phyloP scores from a whole-genome alignment of 2,329 filamentous ascomycete species.

The Pestalotiopsis sp. region DNA sequence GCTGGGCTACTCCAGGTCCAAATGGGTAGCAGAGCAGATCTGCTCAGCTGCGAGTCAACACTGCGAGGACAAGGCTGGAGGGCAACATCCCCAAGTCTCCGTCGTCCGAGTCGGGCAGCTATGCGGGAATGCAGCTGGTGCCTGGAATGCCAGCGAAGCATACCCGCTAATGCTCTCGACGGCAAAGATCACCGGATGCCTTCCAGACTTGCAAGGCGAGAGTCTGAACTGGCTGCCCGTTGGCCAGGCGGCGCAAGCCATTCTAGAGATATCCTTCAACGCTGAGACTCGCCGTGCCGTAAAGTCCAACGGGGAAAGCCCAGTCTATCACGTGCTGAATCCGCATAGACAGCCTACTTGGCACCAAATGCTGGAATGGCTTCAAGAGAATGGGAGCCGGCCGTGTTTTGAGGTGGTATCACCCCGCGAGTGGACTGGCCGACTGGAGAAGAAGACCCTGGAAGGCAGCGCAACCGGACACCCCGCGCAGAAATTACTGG shows the following conservation, averaged over 20 bases:
- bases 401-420: background rate
- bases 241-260: conserved; percentile 43
- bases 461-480: background rate
- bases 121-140: conserved; percentile 40
- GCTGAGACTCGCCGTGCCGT: conserved; percentile 20
- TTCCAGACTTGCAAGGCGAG: conserved; percentile 41
- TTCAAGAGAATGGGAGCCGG: background rate
- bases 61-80: conserved; percentile 7
- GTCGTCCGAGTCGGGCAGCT: conserved; percentile 51
- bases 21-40: conserved; percentile 61
- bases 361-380: conserved; percentile 42
- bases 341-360: conserved; percentile 43
- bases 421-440: background rate
- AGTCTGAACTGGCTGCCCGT: conserved; percentile 48
- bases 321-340: conserved; percentile 53
- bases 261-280: conserved; percentile 38
- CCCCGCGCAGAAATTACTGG: conserved; percentile 4
- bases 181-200: conserved; percentile 35
- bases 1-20: conserved; percentile 58
- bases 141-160: conserved; percentile 51
- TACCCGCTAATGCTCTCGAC: conserved; percentile 51
- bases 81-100: conserved; percentile 30
- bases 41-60: conserved; percentile 41
- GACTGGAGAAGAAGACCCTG: conserved; percentile 3
- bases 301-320: conserved; percentile 24